Base-by-base conservation (phyloP, 192 early-diverging fungal species). In the Diversispora eburnea region DNA sequence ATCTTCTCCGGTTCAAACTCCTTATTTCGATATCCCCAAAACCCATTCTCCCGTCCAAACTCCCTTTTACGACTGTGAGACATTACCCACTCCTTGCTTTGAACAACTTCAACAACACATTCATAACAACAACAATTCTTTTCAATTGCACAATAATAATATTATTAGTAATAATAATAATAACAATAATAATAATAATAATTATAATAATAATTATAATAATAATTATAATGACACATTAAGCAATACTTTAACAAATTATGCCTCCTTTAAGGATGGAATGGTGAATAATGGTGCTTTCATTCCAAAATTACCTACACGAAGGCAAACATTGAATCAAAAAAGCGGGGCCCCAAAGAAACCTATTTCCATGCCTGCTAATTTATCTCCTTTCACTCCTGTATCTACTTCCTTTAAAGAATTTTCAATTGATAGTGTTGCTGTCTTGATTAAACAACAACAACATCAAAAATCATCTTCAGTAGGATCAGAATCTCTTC, bases 11-110 rank as follows among this genome's bases (percentile, higher is more conserved):
- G 42, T 20, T 4, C 20, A 46, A 60, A 60, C 70, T 45, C 70
- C 70, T 60, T 72, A 48, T 61, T 72, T 61, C 45, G 70, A 72
- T 48, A 42, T 7, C 2, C 5, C 19, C 4, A 71, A 71, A 59
- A 15, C 39, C 4, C 22, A 57, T 22, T 67, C 66, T 5, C 56
- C 70, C 5, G 56, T 10, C 20, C 55, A 43, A 48, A 71, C 70
- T 20, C 70, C 70, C 15, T 71, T 59, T 43, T 71, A 10, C 39
- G 70, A 72, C 19, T 72, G 70, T 19, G 70, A 72, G 45, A 9
- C 64, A n/a, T n/a, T 66, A 43, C 13, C 22, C 5, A 43, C 69
- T 9, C 69, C 69, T 42, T 70, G 41, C 12, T 45, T 70, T 70
- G 69, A 70, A 43, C n/a, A 70, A 41, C 41, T 70, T 48, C 65